These are phyloP conservation scores for Aspergillus texensis DNA, from an alignment of 2,329 filamentous ascomycete species.

Conservation along the genomic window DNA sequence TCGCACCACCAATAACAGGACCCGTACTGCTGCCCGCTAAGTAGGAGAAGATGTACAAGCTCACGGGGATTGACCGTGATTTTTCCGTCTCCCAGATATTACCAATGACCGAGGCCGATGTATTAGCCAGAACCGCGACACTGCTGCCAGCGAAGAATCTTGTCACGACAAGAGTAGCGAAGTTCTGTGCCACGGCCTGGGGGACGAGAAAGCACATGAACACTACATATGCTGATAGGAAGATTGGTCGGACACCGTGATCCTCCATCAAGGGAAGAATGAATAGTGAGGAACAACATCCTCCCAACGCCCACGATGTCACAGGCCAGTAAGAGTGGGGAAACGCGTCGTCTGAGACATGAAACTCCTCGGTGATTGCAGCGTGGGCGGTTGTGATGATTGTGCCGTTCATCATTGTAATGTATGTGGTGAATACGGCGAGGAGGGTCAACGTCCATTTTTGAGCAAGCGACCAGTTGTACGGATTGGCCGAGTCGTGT, in stretches of 20 bases:
- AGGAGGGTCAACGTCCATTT: constrained; percentile 41
- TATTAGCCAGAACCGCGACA: constrained; percentile 44
- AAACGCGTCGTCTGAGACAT: constrained; percentile 32
- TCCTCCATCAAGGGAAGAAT: constrained; percentile 41
- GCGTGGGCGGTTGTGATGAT: constrained; percentile 42
- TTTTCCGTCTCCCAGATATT: constrained; percentile 35
- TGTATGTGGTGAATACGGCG: constrained; percentile 34
- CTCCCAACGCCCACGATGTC: constrained; percentile 36
- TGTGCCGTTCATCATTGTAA: constrained; percentile 40
- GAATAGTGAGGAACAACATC: constrained; percentile 30
- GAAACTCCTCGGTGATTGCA: constrained; percentile 38
- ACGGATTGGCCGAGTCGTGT: constrained; percentile 39
- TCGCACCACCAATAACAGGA: constrained; percentile 46
- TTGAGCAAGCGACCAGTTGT: constrained; percentile 38
- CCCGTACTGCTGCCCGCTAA: constrained; percentile 47
- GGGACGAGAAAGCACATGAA: constrained; percentile 47
- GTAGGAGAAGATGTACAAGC: constrained; percentile 44
- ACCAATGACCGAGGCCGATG: constrained; percentile 30
- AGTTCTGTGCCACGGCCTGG: constrained; percentile 47
- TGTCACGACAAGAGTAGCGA: constrained; percentile 46
- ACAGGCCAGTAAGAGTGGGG: constrained; percentile 38
- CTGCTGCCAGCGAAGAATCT: constrained; percentile 48
- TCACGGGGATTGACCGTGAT: constrained; percentile 42
- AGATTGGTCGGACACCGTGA: constrained; percentile 46
- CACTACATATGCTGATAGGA: constrained; percentile 39